These are phyloP conservation scores for Aspergillus thermomutatus DNA, from an alignment of 2,329 filamentous ascomycete species.

Conservation along the genomic window DNA sequence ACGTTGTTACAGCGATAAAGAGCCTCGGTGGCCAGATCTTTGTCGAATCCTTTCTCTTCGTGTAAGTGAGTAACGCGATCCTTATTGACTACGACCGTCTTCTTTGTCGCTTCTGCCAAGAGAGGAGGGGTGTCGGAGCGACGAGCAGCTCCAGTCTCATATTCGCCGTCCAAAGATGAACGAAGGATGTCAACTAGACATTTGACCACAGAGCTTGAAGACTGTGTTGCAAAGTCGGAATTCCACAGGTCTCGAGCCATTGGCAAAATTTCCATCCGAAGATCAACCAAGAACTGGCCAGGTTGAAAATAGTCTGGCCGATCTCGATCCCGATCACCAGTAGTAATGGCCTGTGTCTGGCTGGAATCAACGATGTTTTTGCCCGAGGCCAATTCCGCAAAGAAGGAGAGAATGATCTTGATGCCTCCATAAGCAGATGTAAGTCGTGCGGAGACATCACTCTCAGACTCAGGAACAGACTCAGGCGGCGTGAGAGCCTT, in stretches of 20 bases:
- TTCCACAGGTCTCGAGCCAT: constrained; percentile 78
- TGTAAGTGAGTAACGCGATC: constrained; percentile 44
- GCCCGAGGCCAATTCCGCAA: constrained; percentile 68
- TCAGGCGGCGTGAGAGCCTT: constrained; percentile 45
- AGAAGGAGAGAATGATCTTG: constrained; percentile 82
- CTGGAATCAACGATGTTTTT: constrained; percentile 78
- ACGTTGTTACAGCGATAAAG: constrained; percentile 77
- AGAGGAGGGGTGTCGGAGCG: constrained; percentile 58
- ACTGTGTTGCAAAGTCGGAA: constrained; percentile 76
- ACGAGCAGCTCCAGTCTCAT: constrained; percentile 64
- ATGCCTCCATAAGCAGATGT: constrained; percentile 60
- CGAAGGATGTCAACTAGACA: constrained; percentile 81
- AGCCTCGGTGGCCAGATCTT: constrained; percentile 70
- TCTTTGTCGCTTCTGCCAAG: constrained; percentile 45
- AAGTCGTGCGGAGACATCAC: constrained; percentile 41
- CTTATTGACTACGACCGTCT: constrained; percentile 51
- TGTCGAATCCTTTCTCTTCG: constrained; percentile 50
- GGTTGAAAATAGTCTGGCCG: constrained; percentile 61
- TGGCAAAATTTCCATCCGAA: constrained; percentile 76
- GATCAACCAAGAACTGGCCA: constrained; percentile 78
- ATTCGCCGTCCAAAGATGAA: constrained; percentile 71
- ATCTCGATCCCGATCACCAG: constrained; percentile 53
- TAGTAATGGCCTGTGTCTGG: constrained; percentile 55
- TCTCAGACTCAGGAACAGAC: constrained; percentile 36
- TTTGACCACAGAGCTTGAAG: constrained; percentile 71